phyloP scores from a whole-genome alignment of 768 basidiomycete species.

The Podaxis pistillaris region DNA sequence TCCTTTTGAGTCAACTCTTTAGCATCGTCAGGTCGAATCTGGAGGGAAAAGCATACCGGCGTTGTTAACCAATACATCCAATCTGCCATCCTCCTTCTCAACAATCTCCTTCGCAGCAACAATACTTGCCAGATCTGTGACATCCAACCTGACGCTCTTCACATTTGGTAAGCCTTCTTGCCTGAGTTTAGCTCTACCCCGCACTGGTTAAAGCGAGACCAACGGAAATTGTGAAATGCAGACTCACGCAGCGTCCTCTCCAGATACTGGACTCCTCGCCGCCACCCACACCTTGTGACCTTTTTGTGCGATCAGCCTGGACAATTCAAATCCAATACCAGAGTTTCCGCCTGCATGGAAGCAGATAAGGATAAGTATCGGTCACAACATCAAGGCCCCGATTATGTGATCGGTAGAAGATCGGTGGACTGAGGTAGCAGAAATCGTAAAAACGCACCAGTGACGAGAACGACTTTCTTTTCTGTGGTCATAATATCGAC shows the following conservation, averaged over 20 bases:
- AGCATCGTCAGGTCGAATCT: slow-evolving; percentile 2
- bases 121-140: slow-evolving; percentile 34
- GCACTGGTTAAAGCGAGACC: background rate
- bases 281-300: slow-evolving; percentile 44
- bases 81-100: slow-evolving; percentile 35
- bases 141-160: slow-evolving; percentile 38
- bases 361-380: background rate
- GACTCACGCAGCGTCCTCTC: slow-evolving; percentile 40
- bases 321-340: slow-evolving; percentile 46
- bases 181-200: slow-evolving; percentile 29
- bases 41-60: slow-evolving; percentile 31
- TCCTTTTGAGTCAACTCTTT: slow-evolving; percentile 20
- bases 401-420: background rate
- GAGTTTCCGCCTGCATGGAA: slow-evolving; percentile 36
- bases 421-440: background rate
- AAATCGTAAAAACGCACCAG: slow-evolving; percentile 25
- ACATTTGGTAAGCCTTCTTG: slow-evolving; percentile 27
- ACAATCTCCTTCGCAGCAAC: slow-evolving; percentile 33
- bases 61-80: slow-evolving; percentile 48
- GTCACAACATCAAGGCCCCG: background rate
- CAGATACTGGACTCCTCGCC: slow-evolving; percentile 37
- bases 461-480: slow-evolving; percentile 37
- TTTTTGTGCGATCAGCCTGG: slow-evolving; percentile 39
- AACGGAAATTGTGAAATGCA: background rate
- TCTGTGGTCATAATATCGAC: background rate